Conservation (phyloP, 768 basidiomycete genomes). For the Panaeolus cyanescens region DNA sequence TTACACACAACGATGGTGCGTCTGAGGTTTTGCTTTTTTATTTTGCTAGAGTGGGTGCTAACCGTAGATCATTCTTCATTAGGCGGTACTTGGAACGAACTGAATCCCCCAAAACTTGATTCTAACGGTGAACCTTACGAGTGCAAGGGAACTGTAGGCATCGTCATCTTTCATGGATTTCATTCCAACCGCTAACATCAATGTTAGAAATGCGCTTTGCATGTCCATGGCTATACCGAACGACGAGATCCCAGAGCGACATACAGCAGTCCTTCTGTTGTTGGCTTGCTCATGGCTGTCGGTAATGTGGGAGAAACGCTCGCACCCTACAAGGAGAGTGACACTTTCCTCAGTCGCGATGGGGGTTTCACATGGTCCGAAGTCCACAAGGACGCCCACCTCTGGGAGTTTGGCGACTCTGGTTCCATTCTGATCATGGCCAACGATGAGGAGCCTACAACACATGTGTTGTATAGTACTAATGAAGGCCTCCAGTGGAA, state of each 20-base stretch:
- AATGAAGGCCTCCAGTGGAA: slow-evolving; percentile 89
- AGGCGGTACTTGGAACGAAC: slow-evolving; percentile 87
- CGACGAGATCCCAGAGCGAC: slow-evolving; percentile 88
- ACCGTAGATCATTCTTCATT: slow-evolving; percentile 1
- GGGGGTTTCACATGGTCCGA: slow-evolving; percentile 99
- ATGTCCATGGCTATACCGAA: slow-evolving; percentile 96
- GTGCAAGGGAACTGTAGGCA: slow-evolving; percentile 66
- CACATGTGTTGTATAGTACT: slow-evolving; percentile 85
- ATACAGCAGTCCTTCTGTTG: slow-evolving; percentile 89
- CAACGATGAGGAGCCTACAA: slow-evolving; percentile 93
- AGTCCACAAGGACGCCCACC: slow-evolving; percentile 95
- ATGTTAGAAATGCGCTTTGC: slow-evolving; percentile 76
- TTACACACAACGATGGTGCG: slow-evolving; percentile 96
- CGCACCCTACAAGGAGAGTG: slow-evolving; percentile 79
- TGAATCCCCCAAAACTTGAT: slow-evolving; percentile 75
- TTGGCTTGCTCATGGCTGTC: slow-evolving; percentile 93
- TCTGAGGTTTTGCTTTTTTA: slow-evolving; percentile 4
- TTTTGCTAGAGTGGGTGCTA: background rate
- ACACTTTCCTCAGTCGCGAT: slow-evolving; percentile 96
- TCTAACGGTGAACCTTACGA: slow-evolving; percentile 72
- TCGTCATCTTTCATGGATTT: background rate
- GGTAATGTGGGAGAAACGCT: slow-evolving; percentile 92
- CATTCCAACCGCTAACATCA: background rate
- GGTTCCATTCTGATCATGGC: slow-evolving; percentile 92
- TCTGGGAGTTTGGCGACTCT: slow-evolving; percentile 98